These are phyloP conservation scores for Gillenia trifoliata DNA, from an alignment of 306 rosid genomes.

Conservation along the genomic window DNA sequence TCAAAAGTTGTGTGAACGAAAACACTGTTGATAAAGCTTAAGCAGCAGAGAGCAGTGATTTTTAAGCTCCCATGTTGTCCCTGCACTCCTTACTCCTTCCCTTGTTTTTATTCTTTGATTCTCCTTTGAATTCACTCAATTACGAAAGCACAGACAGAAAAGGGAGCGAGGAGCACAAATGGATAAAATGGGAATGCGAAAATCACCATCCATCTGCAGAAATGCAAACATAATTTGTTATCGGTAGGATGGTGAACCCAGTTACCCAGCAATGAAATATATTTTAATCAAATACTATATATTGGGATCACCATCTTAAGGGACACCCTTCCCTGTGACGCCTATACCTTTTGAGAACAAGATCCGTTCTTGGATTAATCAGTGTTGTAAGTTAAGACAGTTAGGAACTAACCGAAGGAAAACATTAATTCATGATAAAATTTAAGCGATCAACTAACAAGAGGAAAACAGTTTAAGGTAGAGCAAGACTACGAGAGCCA, in stretches of 20 bases:
- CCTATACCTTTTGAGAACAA: neutral
- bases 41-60: neutral
- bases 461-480: too few species aligned
- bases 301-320: neutral
- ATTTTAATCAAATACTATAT: neutral
- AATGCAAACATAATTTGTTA: too few species aligned
- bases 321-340: neutral
- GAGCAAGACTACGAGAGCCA: neutral
- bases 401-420: neutral
- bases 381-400: neutral
- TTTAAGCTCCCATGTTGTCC: neutral
- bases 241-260: neutral
- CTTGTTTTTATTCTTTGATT: too few species aligned
- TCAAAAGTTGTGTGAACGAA: constrained; percentile 16
- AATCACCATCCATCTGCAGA: too few species aligned
- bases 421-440: neutral
- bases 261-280: neutral
- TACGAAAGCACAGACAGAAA: too few species aligned
- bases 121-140: too few species aligned
- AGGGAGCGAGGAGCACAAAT: too few species aligned
- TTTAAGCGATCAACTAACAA: neutral
- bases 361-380: neutral
- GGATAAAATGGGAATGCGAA: too few species aligned
- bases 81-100: too few species aligned
- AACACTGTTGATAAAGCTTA: neutral